Evolutionary conservation across 2,329 filamentous ascomycete species (phyloP).

Genomic region (Talaromyces sp.): DNA sequence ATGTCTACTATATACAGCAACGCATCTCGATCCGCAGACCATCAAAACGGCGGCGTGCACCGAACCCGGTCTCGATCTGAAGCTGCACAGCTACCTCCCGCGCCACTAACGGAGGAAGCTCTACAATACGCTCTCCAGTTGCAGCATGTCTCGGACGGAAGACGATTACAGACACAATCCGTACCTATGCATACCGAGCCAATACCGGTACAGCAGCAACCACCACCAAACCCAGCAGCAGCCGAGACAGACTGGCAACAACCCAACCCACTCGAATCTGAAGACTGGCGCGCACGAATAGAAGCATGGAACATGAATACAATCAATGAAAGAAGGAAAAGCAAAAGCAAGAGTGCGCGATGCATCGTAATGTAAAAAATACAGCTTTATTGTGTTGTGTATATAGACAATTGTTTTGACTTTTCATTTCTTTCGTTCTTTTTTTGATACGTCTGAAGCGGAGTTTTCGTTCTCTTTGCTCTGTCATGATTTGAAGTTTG

Average conservation of each 20-base stretch:
- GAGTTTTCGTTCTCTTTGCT: background rate
- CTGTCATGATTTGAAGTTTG: background rate
- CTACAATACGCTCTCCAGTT: background rate
- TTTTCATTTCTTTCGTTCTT: background rate
- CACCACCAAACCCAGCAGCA: background rate
- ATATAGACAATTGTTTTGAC: background rate
- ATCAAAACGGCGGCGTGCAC: slow-evolving; percentile 9
- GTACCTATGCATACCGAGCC: background rate
- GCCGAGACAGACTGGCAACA: slow-evolving; percentile 12
- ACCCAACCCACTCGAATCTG: slow-evolving; percentile 16
- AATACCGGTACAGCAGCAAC: background rate
- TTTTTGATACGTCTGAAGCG: background rate
- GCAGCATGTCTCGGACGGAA: background rate
- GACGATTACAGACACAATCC: background rate
- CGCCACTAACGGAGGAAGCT: slow-evolving; percentile 16
- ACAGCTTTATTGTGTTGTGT: background rate
- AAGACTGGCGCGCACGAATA: slow-evolving; percentile 38
- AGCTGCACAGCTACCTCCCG: slow-evolving; percentile 18
- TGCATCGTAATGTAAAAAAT: slow-evolving; percentile 37
- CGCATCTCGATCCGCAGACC: slow-evolving; percentile 14
- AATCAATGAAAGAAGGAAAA: slow-evolving; percentile 32
- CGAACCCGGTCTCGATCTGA: slow-evolving; percentile 23
- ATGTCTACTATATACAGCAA: slow-evolving; percentile 18
- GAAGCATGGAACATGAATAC: slow-evolving; percentile 40
- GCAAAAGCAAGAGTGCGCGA: slow-evolving; percentile 30